Base-by-base conservation (phyloP, 257 asterid genomes). In the Fraxinus cuspidata region DNA sequence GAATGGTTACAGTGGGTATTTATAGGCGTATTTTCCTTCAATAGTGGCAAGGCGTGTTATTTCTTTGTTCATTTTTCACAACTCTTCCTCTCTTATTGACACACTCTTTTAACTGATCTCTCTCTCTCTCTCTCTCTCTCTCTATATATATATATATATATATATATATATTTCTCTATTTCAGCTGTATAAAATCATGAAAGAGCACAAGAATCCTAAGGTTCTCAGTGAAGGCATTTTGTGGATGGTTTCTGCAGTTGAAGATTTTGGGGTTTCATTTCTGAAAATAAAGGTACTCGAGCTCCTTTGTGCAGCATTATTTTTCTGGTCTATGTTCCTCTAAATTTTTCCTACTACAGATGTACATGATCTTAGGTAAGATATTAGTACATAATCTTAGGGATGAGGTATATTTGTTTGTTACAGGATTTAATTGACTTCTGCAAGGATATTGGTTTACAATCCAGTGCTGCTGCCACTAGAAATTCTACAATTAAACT, bases 161-260 rank as follows among this genome's bases (percentile, higher is more conserved):
- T n/a, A n/a, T n/a, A n/a, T n/a, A n/a, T n/a, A n/a, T n/a, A n/a
- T n/a, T n/a, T 80, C 18, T 76, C 65, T 74, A 16, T 67, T 83
- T 77, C 90, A 96, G 99, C 89, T 94, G 72, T 91, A 85, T 88
- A 96, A 88, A 85, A 92, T 93, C 75, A 90, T 92, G 97, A 96
- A 96, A 86, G 98, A 96, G 87, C 99, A 96, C 87, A 96, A 96
- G 87, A 96, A 96, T 79, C 99, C 99, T 42, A 96, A 96, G 84
- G 98, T 96, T 82, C 97, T 96, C 10, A 96, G 99, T 78, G 99
- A 96, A 85, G 99, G 99, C 80, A 77, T 96, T 77, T 64, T 83
- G 82, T 96, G 99, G 99, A 92, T 96, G 96, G 98, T 93, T 78
- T 89, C 94, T 13, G 97, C 96, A 0, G 89, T 96, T 42, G 98